Evolutionary conservation across 345 rosid species (phyloP).

Genomic region (Tarenaya hassleriana): DNA sequence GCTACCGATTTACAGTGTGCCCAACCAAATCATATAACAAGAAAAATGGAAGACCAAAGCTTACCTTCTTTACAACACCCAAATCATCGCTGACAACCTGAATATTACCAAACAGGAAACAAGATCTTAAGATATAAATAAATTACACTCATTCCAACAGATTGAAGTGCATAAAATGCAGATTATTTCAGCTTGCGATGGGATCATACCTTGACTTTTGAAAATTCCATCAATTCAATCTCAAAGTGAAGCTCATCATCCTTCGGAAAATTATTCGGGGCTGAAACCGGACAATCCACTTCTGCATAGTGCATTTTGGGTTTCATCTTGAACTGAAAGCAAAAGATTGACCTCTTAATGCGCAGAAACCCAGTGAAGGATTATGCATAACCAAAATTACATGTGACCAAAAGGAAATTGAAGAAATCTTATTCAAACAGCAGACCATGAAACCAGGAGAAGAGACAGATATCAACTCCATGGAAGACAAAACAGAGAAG

Average conservation of each 20-base stretch:
- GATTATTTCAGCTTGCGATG: constrained; percentile 6
- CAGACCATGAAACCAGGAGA: neutral
- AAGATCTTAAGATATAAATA: neutral
- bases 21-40: neutral
- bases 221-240: constrained; percentile 76
- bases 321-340: constrained; percentile 89
- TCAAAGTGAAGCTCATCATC: constrained; percentile 97
- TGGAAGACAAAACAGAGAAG: constrained; percentile 6
- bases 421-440: constrained; percentile 5
- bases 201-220: constrained; percentile 70
- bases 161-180: neutral
- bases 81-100: constrained; percentile 89
- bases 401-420: constrained; percentile 3
- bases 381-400: neutral
- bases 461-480: neutral
- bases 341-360: constrained; percentile 4
- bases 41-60: constrained; percentile 1
- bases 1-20: constrained; percentile 12
- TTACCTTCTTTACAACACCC: constrained; percentile 87
- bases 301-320: constrained; percentile 88
- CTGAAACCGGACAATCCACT: constrained; percentile 75
- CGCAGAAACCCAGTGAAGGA: constrained; percentile 6
- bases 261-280: constrained; percentile 62
- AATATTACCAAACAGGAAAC: constrained; percentile 22
- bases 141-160: constrained; percentile 1